phyloP scores from a whole-genome alignment of 2,329 filamentous ascomycete genomes.

The Cadophora sp. region DNA sequence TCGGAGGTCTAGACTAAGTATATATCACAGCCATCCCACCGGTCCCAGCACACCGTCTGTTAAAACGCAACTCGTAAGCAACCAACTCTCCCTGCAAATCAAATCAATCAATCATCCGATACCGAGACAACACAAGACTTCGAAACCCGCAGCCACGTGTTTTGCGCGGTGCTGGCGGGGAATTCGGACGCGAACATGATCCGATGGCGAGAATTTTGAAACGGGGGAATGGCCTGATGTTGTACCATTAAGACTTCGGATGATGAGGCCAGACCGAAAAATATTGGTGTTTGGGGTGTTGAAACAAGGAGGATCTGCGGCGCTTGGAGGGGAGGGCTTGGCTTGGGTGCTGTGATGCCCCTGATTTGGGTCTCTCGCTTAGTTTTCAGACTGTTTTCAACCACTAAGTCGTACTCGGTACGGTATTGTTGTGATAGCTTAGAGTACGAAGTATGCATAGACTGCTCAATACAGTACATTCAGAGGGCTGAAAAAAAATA shows the following conservation, averaged over 20 bases:
- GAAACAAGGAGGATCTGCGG: constrained; percentile 12
- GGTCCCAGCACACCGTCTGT: no score
- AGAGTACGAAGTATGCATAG: no score
- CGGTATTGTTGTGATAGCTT: no score
- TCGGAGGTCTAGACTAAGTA: background rate
- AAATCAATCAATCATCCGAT: constrained; percentile 5
- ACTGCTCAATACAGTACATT: no score
- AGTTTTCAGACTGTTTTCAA: no score
- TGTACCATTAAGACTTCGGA: background rate
- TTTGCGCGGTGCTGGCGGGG: background rate
- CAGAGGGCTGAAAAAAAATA: no score
- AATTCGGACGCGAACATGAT: background rate
- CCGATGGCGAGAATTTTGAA: background rate
- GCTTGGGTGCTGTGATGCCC: background rate
- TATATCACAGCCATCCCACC: background rate
- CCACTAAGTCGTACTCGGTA: no score
- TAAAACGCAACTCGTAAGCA: background rate
- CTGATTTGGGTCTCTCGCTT: background rate
- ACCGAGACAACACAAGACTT: constrained; percentile 6
- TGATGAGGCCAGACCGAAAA: background rate
- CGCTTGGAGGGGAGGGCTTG: background rate
- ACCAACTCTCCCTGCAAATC: background rate
- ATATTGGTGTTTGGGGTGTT: constrained; percentile 1
- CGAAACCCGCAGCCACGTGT: background rate
- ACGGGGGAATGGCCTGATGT: constrained; percentile 7